Evolutionary conservation across 441 rosid species (phyloP).

Genomic region (Pelargonium fulgidum): DNA sequence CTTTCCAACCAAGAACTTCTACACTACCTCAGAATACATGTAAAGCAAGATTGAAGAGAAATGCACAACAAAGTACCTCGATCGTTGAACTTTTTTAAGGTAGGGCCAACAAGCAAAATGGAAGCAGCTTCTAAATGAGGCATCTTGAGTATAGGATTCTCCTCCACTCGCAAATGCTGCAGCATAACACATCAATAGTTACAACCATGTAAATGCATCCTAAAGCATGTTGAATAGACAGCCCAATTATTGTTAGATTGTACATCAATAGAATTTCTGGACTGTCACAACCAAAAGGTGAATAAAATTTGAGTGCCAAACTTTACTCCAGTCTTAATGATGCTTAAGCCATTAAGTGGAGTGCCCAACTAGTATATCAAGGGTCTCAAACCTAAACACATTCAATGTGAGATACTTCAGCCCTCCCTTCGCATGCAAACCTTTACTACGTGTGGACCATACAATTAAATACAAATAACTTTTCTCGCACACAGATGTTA

Average conservation of each 20-base stretch:
- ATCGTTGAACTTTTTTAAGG: slow-evolving; percentile 94
- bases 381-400: too few relatives aligned
- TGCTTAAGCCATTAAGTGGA: not conserved
- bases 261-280: not conserved
- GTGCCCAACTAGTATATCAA: too few relatives aligned
- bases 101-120: slow-evolving; percentile 89
- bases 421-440: too few relatives aligned
- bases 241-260: not conserved
- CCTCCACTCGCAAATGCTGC: slow-evolving; percentile 98
- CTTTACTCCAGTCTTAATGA: not conserved
- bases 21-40: slow-evolving; percentile 6
- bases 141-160: slow-evolving; percentile 94
- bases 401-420: too few relatives aligned
- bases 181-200: slow-evolving; percentile 20
- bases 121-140: slow-evolving; percentile 94
- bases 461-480: too few relatives aligned
- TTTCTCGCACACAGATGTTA: too few relatives aligned
- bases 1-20: slow-evolving; percentile 5
- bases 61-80: slow-evolving; percentile 51
- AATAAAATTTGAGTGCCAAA: not conserved
- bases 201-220: not conserved
- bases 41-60: not conserved
- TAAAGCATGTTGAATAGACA: not conserved
- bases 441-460: too few relatives aligned
- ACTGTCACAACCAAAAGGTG: not conserved